Conservation (phyloP, 1,284 basidiomycete species). For the Ceratorhiza oryzae-sativae region DNA sequence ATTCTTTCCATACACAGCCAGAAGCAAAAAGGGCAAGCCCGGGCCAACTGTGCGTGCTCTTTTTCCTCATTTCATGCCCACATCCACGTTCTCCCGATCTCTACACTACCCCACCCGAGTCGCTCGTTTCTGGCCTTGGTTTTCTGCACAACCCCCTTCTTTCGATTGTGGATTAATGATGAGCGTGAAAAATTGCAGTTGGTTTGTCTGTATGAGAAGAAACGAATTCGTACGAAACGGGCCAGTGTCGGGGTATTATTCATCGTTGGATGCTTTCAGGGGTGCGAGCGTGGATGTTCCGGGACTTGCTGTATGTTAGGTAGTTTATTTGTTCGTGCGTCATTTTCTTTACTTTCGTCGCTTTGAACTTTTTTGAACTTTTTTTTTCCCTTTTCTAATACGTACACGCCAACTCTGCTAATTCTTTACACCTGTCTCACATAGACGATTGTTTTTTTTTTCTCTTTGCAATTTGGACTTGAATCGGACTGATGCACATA, state of each 20-base stretch:
- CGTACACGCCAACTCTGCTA: not conserved
- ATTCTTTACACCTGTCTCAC: not conserved
- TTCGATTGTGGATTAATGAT: constrained; percentile 29
- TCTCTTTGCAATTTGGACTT: not conserved
- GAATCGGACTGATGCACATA: not conserved
- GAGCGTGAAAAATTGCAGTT: constrained; percentile 26
- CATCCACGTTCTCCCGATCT: not conserved
- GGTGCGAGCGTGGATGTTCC: not conserved
- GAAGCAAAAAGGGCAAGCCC: not conserved
- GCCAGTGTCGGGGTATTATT: not conserved
- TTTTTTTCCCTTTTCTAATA: not conserved
- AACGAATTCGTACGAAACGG: not conserved
- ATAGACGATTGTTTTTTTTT: not conserved
- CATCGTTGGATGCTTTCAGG: not conserved
- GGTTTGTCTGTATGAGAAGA: not conserved
- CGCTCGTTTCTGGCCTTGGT: constrained; percentile 5
- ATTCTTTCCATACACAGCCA: not conserved
- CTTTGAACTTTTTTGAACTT: not conserved
- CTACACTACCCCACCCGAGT: constrained; percentile 25
- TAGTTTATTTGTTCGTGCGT: not conserved
- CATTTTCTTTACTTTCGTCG: not conserved
- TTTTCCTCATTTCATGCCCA: constrained; percentile 10
- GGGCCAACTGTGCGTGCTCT: constrained; percentile 12
- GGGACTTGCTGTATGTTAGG: not conserved
- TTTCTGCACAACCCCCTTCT: not conserved